These are phyloP conservation scores for Metarhizium robertsii DNA, from an alignment of 2,329 filamentous ascomycete genomes.

Conservation along the genomic window DNA sequence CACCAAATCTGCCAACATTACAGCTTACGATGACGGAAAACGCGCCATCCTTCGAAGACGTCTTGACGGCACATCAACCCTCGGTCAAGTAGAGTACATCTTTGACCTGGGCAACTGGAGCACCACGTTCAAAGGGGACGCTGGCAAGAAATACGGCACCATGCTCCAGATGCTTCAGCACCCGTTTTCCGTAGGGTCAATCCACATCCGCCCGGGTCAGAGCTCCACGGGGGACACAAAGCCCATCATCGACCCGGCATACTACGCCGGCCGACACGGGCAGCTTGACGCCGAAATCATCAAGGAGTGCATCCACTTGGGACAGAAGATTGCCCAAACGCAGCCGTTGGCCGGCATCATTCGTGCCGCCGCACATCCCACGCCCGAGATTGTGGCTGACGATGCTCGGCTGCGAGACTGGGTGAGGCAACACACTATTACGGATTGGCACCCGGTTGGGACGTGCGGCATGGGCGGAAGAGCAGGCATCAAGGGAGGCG, in stretches of 20 bases:
- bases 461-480: constrained; percentile 24
- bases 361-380: constrained; percentile 16
- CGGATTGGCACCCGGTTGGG: constrained; percentile 30
- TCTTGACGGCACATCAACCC: constrained; percentile 18
- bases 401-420: constrained; percentile 13
- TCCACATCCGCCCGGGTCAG: constrained; percentile 30
- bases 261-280: constrained; percentile 29
- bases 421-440: constrained; percentile 19
- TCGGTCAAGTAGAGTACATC: constrained; percentile 39
- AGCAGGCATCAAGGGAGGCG: constrained; percentile 19
- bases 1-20: constrained; percentile 12
- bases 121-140: constrained; percentile 21
- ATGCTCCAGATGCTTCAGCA: constrained; percentile 42
- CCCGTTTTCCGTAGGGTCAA: constrained; percentile 37
- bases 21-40: constrained; percentile 14
- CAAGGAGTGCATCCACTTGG: constrained; percentile 29
- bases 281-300: constrained; percentile 33
- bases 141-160: constrained; percentile 35
- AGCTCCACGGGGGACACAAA: constrained; percentile 13
- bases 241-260: constrained; percentile 31
- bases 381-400: constrained; percentile 10
- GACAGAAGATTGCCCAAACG: constrained; percentile 26
- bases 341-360: constrained; percentile 29
- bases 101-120: constrained; percentile 40
- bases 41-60: constrained; percentile 21